These are phyloP conservation scores for Nidularia pulvinata DNA, from an alignment of 768 basidiomycete genomes.

Conservation along the genomic window DNA sequence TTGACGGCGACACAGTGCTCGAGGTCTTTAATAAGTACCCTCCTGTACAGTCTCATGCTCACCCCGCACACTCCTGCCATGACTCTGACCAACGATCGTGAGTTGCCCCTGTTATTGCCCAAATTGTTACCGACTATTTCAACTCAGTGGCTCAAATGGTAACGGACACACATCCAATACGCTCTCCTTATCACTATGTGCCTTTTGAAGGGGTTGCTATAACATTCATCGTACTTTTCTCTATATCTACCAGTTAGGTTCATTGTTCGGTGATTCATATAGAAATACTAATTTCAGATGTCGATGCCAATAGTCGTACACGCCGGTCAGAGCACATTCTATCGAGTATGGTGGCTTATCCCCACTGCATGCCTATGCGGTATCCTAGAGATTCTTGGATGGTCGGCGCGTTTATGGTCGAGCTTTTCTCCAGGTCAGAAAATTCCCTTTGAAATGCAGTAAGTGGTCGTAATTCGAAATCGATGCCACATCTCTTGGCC, in stretches of 20 bases:
- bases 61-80: no score
- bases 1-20: no score
- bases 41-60: no score
- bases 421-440: conserved; percentile 6
- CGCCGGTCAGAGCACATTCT: conserved; percentile 10
- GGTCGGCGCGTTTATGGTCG: conserved; percentile 15
- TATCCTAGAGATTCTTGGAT: conserved; percentile 16
- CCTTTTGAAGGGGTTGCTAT: conserved; percentile 4
- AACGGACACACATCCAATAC: not conserved
- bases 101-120: no score
- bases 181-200: conserved; percentile 7
- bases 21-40: no score
- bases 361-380: conserved; percentile 17
- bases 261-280: not conserved
- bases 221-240: conserved; percentile 4
- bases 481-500: not conserved
- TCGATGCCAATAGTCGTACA: conserved; percentile 9
- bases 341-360: conserved; percentile 18
- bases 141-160: no score
- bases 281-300: not conserved
- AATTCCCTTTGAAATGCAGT: conserved; percentile 17
- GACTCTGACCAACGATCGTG: no score
- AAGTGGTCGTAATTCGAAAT: conserved; percentile 4
- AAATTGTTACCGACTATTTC: no score
- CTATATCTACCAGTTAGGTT: conserved; percentile 1